Conservation (phyloP, 2,329 filamentous ascomycete genomes). For the Ceratocystiopsis brevicomis region DNA sequence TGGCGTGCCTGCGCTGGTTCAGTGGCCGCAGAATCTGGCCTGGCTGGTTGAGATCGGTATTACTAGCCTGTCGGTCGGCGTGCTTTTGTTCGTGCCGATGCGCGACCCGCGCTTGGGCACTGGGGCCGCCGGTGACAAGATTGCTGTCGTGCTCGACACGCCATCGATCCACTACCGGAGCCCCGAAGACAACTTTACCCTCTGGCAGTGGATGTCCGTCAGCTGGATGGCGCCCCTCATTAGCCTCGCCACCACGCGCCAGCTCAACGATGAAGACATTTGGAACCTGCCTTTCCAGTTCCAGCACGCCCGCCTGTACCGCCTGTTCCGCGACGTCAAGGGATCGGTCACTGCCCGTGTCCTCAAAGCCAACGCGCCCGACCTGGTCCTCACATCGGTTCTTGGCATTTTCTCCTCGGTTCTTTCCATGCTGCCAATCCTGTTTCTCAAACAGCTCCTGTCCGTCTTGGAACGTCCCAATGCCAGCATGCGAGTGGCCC, state of each 20-base stretch:
- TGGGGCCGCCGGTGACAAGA: constrained; percentile 21
- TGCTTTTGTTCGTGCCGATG: constrained; percentile 51
- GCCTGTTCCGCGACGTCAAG: constrained; percentile 50
- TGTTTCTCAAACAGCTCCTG: constrained; percentile 55
- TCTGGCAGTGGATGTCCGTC: constrained; percentile 73
- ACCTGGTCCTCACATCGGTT: constrained; percentile 47
- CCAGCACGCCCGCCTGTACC: constrained; percentile 58
- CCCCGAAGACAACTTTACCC: constrained; percentile 60
- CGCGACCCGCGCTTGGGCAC: constrained; percentile 36
- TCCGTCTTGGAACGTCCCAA: constrained; percentile 39
- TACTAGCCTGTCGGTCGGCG: constrained; percentile 26
- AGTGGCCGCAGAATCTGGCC: constrained; percentile 7
- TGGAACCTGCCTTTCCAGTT: constrained; percentile 68
- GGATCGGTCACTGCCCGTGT: constrained; percentile 56
- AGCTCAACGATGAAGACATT: constrained; percentile 61
- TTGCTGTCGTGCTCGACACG: constrained; percentile 32
- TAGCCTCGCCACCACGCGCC: constrained; percentile 38
- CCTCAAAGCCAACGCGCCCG: constrained; percentile 58
- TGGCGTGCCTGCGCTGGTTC: constrained; percentile 15
- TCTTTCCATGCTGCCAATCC: constrained; percentile 37
- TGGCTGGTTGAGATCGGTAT: constrained; percentile 18
- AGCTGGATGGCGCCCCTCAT: constrained; percentile 69
- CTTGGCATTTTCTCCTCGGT: constrained; percentile 45
- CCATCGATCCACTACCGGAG: constrained; percentile 44
- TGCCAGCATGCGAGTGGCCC: constrained; percentile 32